These are phyloP conservation scores for Biscutella laevigata DNA, from an alignment of 441 rosid genomes.

Conservation along the genomic window DNA sequence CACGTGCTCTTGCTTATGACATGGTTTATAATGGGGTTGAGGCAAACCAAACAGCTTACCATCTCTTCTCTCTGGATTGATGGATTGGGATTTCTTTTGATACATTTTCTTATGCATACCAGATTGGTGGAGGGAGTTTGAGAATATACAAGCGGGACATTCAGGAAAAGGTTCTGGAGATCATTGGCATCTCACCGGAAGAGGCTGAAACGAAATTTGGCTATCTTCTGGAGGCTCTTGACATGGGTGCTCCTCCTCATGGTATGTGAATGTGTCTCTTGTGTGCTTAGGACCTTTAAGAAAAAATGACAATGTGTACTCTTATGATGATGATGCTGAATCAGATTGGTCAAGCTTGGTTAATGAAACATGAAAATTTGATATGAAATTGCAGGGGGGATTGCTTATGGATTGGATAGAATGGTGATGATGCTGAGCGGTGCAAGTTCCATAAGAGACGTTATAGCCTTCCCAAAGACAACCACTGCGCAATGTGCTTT, in stretches of 20 bases:
- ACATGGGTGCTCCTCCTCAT: conserved; percentile 98
- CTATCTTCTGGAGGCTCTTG: conserved; percentile 86
- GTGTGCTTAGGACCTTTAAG: background rate
- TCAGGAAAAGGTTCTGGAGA: conserved; percentile 80
- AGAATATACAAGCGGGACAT: conserved; percentile 81
- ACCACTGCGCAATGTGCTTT: conserved; percentile 85
- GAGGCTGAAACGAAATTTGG: conserved; percentile 93
- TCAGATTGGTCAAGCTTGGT: conserved; percentile 8
- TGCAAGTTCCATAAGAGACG: conserved; percentile 76
- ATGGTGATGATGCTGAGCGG: conserved; percentile 77
- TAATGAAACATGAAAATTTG: conserved; percentile 11
- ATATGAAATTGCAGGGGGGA: conserved; percentile 54
- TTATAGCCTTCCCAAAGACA: conserved; percentile 95
- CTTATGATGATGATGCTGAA: conserved; percentile 8
- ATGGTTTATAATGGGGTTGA: conserved; percentile 97
- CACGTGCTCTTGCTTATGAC: conserved; percentile 92
- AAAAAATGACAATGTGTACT: background rate
- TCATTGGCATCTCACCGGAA: conserved; percentile 65
- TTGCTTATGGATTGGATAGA: conserved; percentile 84
- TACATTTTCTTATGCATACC: conserved; percentile 12
- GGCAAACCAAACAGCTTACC: conserved; percentile 39
- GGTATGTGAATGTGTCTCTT: conserved; percentile 61
- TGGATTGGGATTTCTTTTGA: conserved; percentile 8
- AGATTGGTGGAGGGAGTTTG: conserved; percentile 99
- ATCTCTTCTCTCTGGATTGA: background rate